Base-by-base conservation (phyloP, 176 grass and related monocot species). In the Hyparrhenia diplandra region DNA sequence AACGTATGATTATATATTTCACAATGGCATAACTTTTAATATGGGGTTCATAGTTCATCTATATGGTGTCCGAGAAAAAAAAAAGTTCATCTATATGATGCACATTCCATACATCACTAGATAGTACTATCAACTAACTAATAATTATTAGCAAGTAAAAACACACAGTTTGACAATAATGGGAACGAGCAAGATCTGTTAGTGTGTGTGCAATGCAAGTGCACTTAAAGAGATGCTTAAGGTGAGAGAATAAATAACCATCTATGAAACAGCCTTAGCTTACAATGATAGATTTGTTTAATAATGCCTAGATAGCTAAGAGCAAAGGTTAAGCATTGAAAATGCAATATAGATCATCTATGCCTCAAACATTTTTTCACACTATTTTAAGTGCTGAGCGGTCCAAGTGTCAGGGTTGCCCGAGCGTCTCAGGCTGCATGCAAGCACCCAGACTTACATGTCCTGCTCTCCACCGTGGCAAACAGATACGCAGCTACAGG, bases 71-170 rank as follows among this genome's bases (percentile, higher is more conserved):
- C n/a, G n/a, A n/a, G n/a, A n/a, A n/a, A n/a, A n/a, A n/a, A n/a
- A n/a, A n/a, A n/a, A 21, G 28, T 73, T 52, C 25, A 69, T 11
- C 69, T 30, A 73, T n/a, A 34, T 11, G 10, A 52, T 51, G 12
- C 36, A 46, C 13, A 32, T n/a, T 32, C 28, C 10, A 5, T 54
- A 55, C 47, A 74, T 0, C 7, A 72, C 42, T 72, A 72, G 42
- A 31, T 4, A 30, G 23, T 8, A 74, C 27, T 51, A 51, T 31
- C 8, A 51, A 51, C 8, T 73, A 71, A 55, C 31, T 29, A 35
- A 20, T n/a, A 35, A 34, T 35, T 55, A n/a, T 54, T 74, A 74
- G 47, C 71, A 74, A 36, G 71, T 13, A 40, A 76, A 76, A 76
- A 76, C 25, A 75, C 40, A 73, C 28, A 17, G 2, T 41, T 76